Evolutionary conservation across 2,329 filamentous ascomycete species (phyloP).

Genomic region (Lithohypha guttulata): DNA sequence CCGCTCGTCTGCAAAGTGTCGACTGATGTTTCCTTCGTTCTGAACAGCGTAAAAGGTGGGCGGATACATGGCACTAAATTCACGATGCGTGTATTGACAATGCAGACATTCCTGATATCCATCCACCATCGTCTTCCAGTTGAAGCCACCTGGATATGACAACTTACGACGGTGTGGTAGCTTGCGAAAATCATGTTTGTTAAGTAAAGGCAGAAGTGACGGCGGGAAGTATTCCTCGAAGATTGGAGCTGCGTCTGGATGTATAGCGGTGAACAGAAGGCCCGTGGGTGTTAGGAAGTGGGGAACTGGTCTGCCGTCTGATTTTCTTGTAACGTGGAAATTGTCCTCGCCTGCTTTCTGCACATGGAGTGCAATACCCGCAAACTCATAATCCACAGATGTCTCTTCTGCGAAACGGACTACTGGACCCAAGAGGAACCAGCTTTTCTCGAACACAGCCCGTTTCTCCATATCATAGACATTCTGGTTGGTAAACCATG

Average conservation of each 20-base stretch:
- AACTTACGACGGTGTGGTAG: conserved; percentile 43
- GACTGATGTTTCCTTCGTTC: conserved; percentile 46
- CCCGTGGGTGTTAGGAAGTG: conserved; percentile 41
- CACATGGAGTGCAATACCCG: conserved; percentile 21
- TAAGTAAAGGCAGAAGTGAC: conserved; percentile 36
- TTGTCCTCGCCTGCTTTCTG: conserved; percentile 14
- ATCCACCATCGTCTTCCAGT: conserved; percentile 52
- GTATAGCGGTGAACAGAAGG: conserved; percentile 43
- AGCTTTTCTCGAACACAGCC: conserved; percentile 42
- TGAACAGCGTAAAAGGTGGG: conserved; percentile 46
- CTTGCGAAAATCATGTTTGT: conserved; percentile 43
- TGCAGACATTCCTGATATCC: conserved; percentile 50
- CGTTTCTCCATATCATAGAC: conserved; percentile 41
- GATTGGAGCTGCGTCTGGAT: conserved; percentile 32
- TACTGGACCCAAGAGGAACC: conserved; percentile 45
- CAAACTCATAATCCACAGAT: conserved; percentile 40
- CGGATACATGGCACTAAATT: conserved; percentile 45
- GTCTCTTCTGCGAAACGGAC: conserved; percentile 36
- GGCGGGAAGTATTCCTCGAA: conserved; percentile 47
- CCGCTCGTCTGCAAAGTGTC: conserved; percentile 43
- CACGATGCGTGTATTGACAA: conserved; percentile 48
- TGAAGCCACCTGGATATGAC: conserved; percentile 46
- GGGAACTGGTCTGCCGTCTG: conserved; percentile 25
- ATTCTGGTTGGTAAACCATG: conserved; percentile 41
- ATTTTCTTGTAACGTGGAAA: conserved; percentile 15